Evolutionary conservation across 2,329 filamentous ascomycete genomes (phyloP).

Genomic region (Lanzia echinophila): DNA sequence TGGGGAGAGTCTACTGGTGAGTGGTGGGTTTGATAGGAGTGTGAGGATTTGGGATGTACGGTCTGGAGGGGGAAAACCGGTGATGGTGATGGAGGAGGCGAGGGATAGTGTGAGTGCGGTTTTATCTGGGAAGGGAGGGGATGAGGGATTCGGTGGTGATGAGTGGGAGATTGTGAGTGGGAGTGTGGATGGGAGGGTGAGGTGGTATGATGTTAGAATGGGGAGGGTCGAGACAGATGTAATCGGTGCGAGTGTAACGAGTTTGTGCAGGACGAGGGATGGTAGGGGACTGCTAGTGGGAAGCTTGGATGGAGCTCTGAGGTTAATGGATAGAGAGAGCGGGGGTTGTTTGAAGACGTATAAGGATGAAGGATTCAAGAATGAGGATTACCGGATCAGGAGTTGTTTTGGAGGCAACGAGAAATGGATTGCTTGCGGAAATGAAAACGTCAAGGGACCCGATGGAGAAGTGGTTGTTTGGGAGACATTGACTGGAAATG

Average conservation of each 20-base stretch:
- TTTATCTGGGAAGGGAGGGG: slow-evolving; percentile 37
- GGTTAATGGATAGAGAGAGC: slow-evolving; percentile 72
- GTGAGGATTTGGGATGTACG: slow-evolving; percentile 71
- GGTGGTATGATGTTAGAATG: slow-evolving; percentile 76
- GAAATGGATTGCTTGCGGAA: slow-evolving; percentile 71
- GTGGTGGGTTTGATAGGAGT: slow-evolving; percentile 66
- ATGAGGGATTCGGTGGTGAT: slow-evolving; percentile 55
- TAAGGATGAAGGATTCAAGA: slow-evolving; percentile 43
- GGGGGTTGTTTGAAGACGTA: slow-evolving; percentile 72
- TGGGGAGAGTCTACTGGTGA: slow-evolving; percentile 65
- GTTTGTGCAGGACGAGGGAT: slow-evolving; percentile 62
- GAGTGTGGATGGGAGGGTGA: slow-evolving; percentile 77
- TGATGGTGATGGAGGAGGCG: slow-evolving; percentile 69
- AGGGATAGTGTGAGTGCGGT: slow-evolving; percentile 54
- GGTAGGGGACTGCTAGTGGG: slow-evolving; percentile 69
- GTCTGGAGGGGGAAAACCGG: slow-evolving; percentile 44
- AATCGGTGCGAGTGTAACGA: slow-evolving; percentile 67
- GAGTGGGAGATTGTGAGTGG: slow-evolving; percentile 60
- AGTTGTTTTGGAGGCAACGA: slow-evolving; percentile 64
- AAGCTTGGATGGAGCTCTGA: slow-evolving; percentile 66
- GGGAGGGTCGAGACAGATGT: slow-evolving; percentile 66
- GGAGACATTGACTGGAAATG: slow-evolving; percentile 72
- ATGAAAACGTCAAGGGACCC: slow-evolving; percentile 45
- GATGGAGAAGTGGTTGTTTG: slow-evolving; percentile 55
- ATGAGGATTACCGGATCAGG: slow-evolving; percentile 23